Base-by-base conservation (phyloP, 345 rosid genomes). In the Camelina hispida region DNA sequence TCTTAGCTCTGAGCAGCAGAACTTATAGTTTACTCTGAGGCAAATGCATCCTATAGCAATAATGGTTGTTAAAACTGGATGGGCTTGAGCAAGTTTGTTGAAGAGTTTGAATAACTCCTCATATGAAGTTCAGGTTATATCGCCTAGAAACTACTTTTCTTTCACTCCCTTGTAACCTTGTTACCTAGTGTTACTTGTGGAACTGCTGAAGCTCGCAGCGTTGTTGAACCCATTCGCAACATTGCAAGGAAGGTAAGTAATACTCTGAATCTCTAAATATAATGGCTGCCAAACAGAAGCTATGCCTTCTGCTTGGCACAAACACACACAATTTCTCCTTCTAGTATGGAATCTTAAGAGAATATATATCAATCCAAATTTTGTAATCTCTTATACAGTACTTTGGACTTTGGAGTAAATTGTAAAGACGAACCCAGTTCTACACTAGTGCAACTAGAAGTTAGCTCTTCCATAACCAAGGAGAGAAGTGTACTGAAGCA, bases 101-200 rank as follows among this genome's bases (percentile, higher is more conserved):
- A n/a, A n/a, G n/a, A n/a, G n/a, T n/a, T n/a, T n/a, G n/a, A n/a
- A n/a, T n/a, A n/a, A n/a, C n/a, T n/a, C n/a, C n/a, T n/a, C n/a
- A n/a, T n/a, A n/a, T n/a, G n/a, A n/a, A n/a, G n/a, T n/a, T 64
- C 54, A 86, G 78, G 86, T 94, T 69, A 83, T 91, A 57, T 94
- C 98, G 1, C 97, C 98, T 71, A 88, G 96, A 20, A 91, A 94
- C 81, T 94, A 91, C 87, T 94, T 94, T 80, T 89, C 96, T 4
- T 94, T 94, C 85, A 94, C 97, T 71, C 97, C 98, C 17, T 77
- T n/a, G n/a, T n/a, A n/a, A n/a, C n/a, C n/a, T n/a, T 94, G 89
- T 77, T 94, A 17, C 97, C 98, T 2, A 94, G 96, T 52, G 97
- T 90, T 71, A 94, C 98, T 4, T 87, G 93, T 51, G 98, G 96